These are phyloP conservation scores for Staphylotrichum tortipilum DNA, from an alignment of 495 filamentous ascomycete genomes.

Conservation along the genomic window DNA sequence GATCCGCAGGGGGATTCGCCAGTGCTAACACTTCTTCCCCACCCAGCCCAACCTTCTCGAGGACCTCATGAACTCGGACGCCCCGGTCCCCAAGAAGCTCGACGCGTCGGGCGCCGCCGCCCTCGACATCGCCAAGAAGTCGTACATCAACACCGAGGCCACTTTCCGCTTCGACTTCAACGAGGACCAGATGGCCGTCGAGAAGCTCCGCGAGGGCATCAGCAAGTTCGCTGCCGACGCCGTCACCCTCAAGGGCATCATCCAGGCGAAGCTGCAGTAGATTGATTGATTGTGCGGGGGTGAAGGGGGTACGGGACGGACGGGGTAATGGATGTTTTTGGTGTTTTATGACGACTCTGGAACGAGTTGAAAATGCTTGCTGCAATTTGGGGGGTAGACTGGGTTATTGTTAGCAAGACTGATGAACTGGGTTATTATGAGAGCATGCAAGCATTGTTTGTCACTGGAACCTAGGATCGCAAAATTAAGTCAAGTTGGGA, in stretches of 20 bases:
- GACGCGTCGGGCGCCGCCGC: constrained; percentile 52
- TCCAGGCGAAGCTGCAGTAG: constrained; percentile 69
- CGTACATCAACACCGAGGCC: constrained; percentile 83
- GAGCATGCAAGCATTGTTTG: neutral
- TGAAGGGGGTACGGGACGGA: neutral
- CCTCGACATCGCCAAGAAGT: constrained; percentile 76
- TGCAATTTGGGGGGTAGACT: neutral
- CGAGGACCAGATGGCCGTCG: constrained; percentile 96
- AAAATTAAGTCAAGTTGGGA: neutral
- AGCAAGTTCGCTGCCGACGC: constrained; percentile 98
- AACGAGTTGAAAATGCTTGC: neutral
- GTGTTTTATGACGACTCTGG: neutral
- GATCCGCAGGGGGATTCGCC: too few species aligned
- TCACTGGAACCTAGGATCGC: neutral
- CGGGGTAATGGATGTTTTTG: neutral
- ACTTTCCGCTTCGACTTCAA: constrained; percentile 98
- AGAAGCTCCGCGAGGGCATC: constrained; percentile 98
- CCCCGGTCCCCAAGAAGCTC: constrained; percentile 86
- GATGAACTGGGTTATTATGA: constrained; percentile 2
- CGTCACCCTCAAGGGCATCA: constrained; percentile 81
- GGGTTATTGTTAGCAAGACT: constrained; percentile 7
- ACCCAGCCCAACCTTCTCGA: constrained; percentile 91
- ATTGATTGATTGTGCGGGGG: constrained; percentile 5
- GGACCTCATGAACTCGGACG: constrained; percentile 75
- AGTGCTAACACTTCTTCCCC: neutral